Base-by-base conservation (phyloP, 2,329 filamentous ascomycete genomes). In the Colletotrichum paranaense region DNA sequence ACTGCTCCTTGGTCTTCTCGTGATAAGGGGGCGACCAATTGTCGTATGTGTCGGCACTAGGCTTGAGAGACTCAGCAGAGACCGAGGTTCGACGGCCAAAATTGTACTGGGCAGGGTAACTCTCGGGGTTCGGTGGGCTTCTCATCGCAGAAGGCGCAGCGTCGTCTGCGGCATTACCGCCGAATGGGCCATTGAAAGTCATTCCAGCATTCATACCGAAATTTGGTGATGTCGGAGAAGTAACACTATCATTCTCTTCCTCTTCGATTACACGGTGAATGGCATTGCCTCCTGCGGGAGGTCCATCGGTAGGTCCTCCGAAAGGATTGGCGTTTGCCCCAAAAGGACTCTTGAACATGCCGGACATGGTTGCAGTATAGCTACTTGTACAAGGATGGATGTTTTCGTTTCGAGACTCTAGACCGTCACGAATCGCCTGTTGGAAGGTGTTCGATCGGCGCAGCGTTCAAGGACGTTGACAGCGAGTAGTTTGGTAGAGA, bases 21-120 rank as follows among this genome's bases (percentile, higher is more conserved):
- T 97, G 95, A 78, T 90, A 90, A 2, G 97, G 97, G 9, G 97
- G 95, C 35, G 92, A 90, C 95, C 96, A 99, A 83, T 94, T 97
- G 82, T 97, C 95, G 78, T 94, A 92, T 70, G 91, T 91, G 73
- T 95, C 92, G 38, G 93, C 92, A 62, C 92, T 94, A 22, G 97
- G 97, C 83, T 98, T 97, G 79, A 98, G 88, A 1, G 96, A 98
- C 84, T 99, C 97, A 63, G 97, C 97, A 53, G 97, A 98, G 66
- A 99, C 97, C 4, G 97, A 98, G 52, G 95, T 98, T 78, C 97
- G 94, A 76, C 97, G 93, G 78, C 91, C 94, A 84, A 98, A 92
- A 82, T 97, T 97, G 86, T 98, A 98, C 82, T 98, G 95, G 78
- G 91, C 93, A 68, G 97, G 97, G 80, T 98, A 94, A 78, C 91